phyloP scores from a whole-genome alignment of 2,329 filamentous ascomycete genomes.

The Sclerotinia glacialis region DNA sequence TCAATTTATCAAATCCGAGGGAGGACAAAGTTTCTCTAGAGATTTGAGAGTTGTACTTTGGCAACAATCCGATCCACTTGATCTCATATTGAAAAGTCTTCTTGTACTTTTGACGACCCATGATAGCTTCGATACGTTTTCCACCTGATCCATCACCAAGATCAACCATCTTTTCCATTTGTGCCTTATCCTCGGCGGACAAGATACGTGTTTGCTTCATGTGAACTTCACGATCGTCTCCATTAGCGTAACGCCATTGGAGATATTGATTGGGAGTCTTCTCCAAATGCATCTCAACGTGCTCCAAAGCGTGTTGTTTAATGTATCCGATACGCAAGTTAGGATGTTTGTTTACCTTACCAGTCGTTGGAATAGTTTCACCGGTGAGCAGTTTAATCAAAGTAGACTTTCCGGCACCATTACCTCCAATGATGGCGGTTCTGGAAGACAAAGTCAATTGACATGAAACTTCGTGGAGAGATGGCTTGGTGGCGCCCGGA shows the following conservation, averaged over 20 bases:
- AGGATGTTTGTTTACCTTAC: slow-evolving; percentile 95
- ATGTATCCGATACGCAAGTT: slow-evolving; percentile 99
- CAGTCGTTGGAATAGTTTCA: slow-evolving; percentile 77
- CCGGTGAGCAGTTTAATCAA: slow-evolving; percentile 97
- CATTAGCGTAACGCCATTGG: slow-evolving; percentile 97
- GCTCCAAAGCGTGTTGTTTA: slow-evolving; percentile 97
- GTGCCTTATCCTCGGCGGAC: slow-evolving; percentile 77
- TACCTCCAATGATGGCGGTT: slow-evolving; percentile 93
- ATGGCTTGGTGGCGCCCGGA: slow-evolving; percentile 82
- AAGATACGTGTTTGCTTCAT: slow-evolving; percentile 95
- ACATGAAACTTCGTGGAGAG: slow-evolving; percentile 82
- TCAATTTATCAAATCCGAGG: slow-evolving; percentile 84
- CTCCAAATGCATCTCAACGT: slow-evolving; percentile 99
- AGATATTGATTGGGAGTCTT: slow-evolving; percentile 99
- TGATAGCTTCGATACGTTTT: slow-evolving; percentile 79
- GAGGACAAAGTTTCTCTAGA: slow-evolving; percentile 87
- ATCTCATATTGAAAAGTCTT: slow-evolving; percentile 99
- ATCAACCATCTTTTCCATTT: slow-evolving; percentile 90
- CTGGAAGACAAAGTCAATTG: slow-evolving; percentile 85
- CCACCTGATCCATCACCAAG: slow-evolving; percentile 76
- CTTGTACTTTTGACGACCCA: slow-evolving; percentile 98
- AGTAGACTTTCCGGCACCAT: slow-evolving; percentile 97
- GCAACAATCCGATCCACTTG: slow-evolving; percentile 86
- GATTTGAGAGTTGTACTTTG: slow-evolving; percentile 90
- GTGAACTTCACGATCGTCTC: slow-evolving; percentile 93